A percentile compares a stretch with the other conserved stretches of the same genome.
phyloP scores from a whole-genome alignment of 2,329 filamentous ascomycete genomes.

The Alternaria alternata region DNA sequence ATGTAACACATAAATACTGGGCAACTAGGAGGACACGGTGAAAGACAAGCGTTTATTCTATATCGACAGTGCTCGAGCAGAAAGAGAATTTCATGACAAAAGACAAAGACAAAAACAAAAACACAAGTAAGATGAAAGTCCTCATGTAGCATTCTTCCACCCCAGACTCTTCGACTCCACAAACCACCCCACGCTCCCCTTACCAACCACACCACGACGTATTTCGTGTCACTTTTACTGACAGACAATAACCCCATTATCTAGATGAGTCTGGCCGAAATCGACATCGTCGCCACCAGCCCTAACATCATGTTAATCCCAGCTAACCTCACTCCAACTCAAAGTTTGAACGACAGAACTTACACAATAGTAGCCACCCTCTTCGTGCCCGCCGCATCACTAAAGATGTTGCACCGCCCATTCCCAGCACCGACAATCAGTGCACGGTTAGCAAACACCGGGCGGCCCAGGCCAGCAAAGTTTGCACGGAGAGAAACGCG shows the following conservation, averaged over 20 bases:
- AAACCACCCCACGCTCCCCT: background rate
- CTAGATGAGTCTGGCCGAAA: background rate
- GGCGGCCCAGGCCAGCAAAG: background rate
- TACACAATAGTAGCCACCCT: background rate
- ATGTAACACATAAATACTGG: accelerated
- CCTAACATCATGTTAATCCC: background rate
- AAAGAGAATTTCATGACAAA: background rate
- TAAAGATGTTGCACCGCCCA: background rate
- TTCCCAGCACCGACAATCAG: background rate
- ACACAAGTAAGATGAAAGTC: background rate
- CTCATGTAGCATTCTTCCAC: background rate
- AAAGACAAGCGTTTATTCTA: background rate
- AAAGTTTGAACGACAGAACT: background rate
- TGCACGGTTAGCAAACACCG: background rate
- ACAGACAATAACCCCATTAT: background rate
- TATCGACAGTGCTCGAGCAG: background rate
- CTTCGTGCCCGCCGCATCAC: background rate
- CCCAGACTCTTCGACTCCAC: background rate
- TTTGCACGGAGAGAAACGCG: background rate
- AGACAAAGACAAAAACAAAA: background rate
- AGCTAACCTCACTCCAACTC: background rate
- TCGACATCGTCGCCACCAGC: background rate
- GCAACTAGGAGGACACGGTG: too few species aligned
- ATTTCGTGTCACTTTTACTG: accelerated
- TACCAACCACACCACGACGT: accelerated